A percentile compares a stretch with the other conserved stretches of the same genome.
Conservation (phyloP, 75 land plant species). For the Cryptomeria japonica region DNA sequence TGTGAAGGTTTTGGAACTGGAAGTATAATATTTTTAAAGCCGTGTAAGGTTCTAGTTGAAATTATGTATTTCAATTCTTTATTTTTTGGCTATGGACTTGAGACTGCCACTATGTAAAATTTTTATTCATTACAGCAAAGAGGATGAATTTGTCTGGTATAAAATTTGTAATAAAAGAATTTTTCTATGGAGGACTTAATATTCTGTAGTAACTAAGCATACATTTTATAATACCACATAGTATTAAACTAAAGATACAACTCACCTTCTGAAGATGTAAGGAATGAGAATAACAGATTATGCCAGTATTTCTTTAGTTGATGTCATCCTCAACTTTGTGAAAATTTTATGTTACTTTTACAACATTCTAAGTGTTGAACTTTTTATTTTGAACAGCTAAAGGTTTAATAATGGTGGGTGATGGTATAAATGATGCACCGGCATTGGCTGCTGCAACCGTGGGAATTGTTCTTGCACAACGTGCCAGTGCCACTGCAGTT, state of each 20-base stretch:
- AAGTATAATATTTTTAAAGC: not conserved
- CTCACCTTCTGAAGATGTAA: not conserved
- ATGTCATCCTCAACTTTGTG: not conserved
- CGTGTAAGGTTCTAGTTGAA: not conserved
- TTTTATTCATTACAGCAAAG: not conserved
- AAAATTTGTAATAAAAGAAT: not conserved
- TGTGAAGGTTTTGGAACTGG: not conserved
- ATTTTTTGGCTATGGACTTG: not conserved
- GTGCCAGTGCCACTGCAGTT: conserved; percentile 97
- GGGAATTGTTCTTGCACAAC: conserved; percentile 79
- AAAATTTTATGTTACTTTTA: not conserved
- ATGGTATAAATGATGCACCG: conserved; percentile 99
- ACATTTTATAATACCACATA: not conserved
- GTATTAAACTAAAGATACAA: not conserved
- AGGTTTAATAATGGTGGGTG: conserved; percentile 99
- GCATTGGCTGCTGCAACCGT: conserved; percentile 99
- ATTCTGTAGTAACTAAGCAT: not conserved
- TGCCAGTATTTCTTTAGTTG: not conserved
- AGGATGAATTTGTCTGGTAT: not conserved
- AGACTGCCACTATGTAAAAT: not conserved
- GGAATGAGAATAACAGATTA: not conserved
- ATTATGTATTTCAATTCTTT: not conserved
- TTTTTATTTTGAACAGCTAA: conserved; percentile 30
- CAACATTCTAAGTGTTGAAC: not conserved
- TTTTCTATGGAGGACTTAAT: not conserved